Conservation (phyloP, 306 rosid species). For the Vigna radiata region DNA sequence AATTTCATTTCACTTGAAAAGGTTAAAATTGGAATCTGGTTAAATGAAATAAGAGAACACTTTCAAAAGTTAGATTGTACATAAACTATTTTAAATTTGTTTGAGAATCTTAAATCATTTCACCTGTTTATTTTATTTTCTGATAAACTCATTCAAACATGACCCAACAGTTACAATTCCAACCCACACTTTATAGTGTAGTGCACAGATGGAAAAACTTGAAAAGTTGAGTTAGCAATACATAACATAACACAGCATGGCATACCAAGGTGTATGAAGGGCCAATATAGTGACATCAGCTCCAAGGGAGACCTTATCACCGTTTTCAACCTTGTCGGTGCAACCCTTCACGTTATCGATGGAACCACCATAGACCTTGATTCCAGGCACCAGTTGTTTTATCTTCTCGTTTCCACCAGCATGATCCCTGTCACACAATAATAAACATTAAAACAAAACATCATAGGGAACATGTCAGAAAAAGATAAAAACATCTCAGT, state of each 20-base stretch:
- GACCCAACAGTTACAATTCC: background rate
- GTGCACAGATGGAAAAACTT: background rate
- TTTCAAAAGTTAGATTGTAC: background rate
- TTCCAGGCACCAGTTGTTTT: conserved; percentile 79
- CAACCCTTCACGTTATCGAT: conserved; percentile 89
- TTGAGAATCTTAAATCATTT: background rate
- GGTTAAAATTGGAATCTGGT: background rate
- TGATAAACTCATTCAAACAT: background rate
- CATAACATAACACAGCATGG: background rate
- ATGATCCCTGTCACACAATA: conserved; percentile 66
- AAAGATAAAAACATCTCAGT: background rate
- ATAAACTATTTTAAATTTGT: background rate
- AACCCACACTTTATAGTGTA: background rate
- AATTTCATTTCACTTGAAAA: conserved; percentile 25
- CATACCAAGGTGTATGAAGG: conserved; percentile 93
- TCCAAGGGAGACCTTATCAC: conserved; percentile 81
- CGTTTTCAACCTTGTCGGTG: conserved; percentile 81
- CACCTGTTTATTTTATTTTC: background rate
- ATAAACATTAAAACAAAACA: background rate
- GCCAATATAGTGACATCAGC: conserved; percentile 67
- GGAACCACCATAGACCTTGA: conserved; percentile 90
- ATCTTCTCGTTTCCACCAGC: conserved; percentile 93
- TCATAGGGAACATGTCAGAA: background rate
- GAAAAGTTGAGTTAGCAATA: conserved; percentile 11
- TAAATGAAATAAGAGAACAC: background rate